These are phyloP conservation scores for Ceratobasidium theobromae DNA, from an alignment of 1,284 basidiomycete genomes.

Conservation along the genomic window DNA sequence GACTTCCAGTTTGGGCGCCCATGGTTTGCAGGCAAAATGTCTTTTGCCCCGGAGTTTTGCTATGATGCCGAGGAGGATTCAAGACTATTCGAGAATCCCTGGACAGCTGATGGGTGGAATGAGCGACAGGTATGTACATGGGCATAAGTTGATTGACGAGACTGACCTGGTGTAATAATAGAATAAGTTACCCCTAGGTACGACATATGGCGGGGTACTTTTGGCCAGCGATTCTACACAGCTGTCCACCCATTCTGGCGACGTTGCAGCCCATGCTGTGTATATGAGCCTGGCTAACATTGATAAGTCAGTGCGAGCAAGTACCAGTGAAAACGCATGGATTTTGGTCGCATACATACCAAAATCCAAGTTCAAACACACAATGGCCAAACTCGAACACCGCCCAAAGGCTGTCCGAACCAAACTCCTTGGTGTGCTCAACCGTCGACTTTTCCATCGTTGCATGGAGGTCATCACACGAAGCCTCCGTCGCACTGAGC, in stretches of 20 bases:
- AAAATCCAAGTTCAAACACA: constrained; percentile 12
- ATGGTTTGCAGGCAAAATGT: constrained; percentile 1
- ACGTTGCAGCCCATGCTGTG: constrained; percentile 18
- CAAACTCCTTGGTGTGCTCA: constrained; percentile 1
- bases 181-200: constrained; percentile 6
- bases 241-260: constrained; percentile 17
- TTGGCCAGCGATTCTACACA: constrained; percentile 17
- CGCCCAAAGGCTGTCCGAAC: background rate
- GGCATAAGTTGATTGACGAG: background rate
- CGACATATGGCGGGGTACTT: constrained; percentile 3
- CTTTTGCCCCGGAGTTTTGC: background rate
- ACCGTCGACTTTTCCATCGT: constrained; percentile 11
- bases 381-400: background rate
- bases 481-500: background rate
- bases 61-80: background rate
- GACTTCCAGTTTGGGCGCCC: background rate
- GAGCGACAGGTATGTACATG: background rate
- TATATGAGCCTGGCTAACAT: constrained; percentile 21
- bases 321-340: constrained; percentile 20
- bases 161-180: background rate
- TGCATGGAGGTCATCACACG: constrained; percentile 25
- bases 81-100: background rate
- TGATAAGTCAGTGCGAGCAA: constrained; percentile 19
- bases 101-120: background rate
- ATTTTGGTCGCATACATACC: constrained; percentile 31